Base-by-base conservation (phyloP, 208 protist species). In the Leishmania aethiopica region DNA sequence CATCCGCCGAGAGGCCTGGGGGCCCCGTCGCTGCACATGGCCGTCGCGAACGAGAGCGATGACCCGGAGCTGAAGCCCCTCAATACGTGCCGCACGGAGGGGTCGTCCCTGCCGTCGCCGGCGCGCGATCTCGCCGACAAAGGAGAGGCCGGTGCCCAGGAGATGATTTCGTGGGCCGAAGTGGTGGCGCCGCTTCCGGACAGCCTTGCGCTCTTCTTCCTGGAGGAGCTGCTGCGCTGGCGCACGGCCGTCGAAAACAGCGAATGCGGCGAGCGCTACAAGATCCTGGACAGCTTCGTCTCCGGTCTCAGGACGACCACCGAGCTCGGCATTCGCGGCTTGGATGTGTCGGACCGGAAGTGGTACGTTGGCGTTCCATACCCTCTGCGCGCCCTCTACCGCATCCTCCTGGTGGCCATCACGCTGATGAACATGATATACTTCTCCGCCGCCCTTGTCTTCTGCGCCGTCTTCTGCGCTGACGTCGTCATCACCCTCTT, bases 151-250 rank as follows among this genome's bases (percentile, higher is more conserved):
- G 64, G 37, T 10, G 83, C 75, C 40, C 69, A 81, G 32, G 67
- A 49, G 71, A 74, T 79, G 10, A 74, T 82, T 62, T 67, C 86
- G 60, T 93, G 90, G 90, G 71, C 76, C 22, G 73, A 84, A 22
- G 64, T 93, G 10, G 74, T 93, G 1, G 55, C 84, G 2, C 71
- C 80, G 32, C 78, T 95, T 62, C 88, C 89, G 15, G 59, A 35
- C 19, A 55, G 73, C 57, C 49, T 93, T 6, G 81, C 83, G 1
- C 53, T 93, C 15, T 93, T 93, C 76, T 95, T 95, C 73, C 72
- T 95, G 6, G 90, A 93, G 1, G 90, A 95, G 85, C 75, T 95
- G 45, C 83, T 92, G 49, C 85, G 87, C 2, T 95, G 92, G 89
- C 85, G 92, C 32, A 83, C 79, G 51, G 77, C 59, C 15, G 79